Percentiles rank a stretch among this genome's conserved stretches.
These are phyloP conservation scores for Salmacisia buchloeana DNA, from an alignment of 1,284 basidiomycete genomes.

Conservation along the genomic window DNA sequence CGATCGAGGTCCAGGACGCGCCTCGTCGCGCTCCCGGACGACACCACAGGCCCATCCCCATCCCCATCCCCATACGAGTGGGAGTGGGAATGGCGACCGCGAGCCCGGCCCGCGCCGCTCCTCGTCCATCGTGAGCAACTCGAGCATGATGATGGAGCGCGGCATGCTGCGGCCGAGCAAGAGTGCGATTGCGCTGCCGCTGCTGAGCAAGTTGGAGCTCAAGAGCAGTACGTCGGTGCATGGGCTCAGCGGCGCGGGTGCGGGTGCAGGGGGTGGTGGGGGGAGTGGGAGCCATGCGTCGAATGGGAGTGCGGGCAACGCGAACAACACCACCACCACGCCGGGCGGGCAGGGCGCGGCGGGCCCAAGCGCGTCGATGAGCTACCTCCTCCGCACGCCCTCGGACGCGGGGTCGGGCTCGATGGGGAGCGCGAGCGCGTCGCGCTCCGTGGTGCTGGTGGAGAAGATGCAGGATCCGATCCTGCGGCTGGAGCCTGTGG, in stretches of 20 bases:
- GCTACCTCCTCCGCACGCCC: constrained; percentile 1
- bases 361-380: constrained; percentile 26
- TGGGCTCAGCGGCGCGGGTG: neutral
- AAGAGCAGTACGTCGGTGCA: constrained; percentile 15
- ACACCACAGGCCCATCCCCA: neutral
- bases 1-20: no score
- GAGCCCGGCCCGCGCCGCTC: neutral
- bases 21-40: constrained; percentile 8
- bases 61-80: no score
- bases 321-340: no score
- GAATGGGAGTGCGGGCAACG: no score
- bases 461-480: constrained; percentile 3
- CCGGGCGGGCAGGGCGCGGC: constrained; percentile 19
- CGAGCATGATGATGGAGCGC: constrained; percentile 11
- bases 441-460: neutral
- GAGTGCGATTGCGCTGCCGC: constrained; percentile 60
- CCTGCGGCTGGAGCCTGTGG: neutral
- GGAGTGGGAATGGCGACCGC: no score
- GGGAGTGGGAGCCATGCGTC: constrained; percentile 21
- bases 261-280: constrained; percentile 8
- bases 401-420: neutral
- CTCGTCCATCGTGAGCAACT: neutral
- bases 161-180: constrained; percentile 59
- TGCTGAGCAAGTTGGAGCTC: constrained; percentile 54
- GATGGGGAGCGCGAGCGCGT: neutral